A percentile compares a stretch with the other conserved stretches of the same genome.
phyloP scores from a whole-genome alignment of 495 filamentous ascomycete species.

The Apiosordaria backusii region DNA sequence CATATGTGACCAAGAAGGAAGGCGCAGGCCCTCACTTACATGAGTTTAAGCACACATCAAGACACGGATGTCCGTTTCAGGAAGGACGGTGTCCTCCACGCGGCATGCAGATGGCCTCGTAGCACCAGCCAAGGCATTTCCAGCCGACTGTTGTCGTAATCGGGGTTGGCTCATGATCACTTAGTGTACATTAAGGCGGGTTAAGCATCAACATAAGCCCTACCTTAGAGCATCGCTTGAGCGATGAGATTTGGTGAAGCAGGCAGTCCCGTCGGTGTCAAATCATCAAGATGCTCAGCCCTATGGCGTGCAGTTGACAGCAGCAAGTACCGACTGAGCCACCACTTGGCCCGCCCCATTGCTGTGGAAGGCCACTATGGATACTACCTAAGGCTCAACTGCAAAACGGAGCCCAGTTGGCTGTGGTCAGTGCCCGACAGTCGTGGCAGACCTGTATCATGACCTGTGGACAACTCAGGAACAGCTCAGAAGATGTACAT shows the following conservation, averaged over 20 bases:
- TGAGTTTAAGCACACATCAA: background rate
- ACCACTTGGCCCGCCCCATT: background rate
- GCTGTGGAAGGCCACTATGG: no score
- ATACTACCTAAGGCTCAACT: no score
- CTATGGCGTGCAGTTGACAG: background rate
- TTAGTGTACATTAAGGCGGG: no score
- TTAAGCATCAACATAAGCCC: no score
- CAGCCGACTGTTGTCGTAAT: background rate
- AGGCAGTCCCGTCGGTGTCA: background rate
- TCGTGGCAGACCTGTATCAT: slow-evolving; percentile 2
- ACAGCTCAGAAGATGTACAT: background rate
- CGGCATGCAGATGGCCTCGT: background rate
- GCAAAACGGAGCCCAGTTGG: slow-evolving; percentile 4
- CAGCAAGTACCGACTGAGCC: background rate
- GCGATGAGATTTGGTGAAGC: no score
- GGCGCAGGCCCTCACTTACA: background rate
- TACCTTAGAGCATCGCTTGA: no score
- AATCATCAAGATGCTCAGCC: background rate
- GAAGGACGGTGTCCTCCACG: background rate
- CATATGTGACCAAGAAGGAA: background rate
- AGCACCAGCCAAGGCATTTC: background rate
- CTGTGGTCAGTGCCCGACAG: slow-evolving; percentile 1
- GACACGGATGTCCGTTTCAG: background rate
- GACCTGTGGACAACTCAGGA: background rate
- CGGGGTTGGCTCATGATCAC: background rate